Conservation (phyloP, 2,329 filamentous ascomycete species). For the Cordyceps cateniannulata region DNA sequence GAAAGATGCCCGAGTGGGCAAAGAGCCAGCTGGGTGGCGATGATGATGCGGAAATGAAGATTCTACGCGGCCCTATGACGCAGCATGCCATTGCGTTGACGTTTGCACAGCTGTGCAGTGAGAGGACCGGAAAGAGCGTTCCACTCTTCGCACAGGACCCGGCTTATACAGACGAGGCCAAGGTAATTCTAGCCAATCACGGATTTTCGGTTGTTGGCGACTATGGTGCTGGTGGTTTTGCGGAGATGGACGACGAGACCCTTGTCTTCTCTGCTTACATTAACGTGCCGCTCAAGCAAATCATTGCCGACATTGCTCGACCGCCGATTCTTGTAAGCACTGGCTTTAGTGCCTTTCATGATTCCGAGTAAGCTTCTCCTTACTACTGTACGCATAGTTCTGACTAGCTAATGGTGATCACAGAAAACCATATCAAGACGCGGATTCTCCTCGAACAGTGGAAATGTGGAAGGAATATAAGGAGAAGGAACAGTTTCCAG, state of each 20-base stretch:
- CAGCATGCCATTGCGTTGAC: constrained; percentile 2
- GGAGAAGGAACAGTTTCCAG: neutral
- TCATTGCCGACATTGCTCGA: constrained; percentile 17
- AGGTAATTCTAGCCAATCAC: neutral
- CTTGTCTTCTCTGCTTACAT: constrained; percentile 14
- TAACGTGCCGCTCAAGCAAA: constrained; percentile 16
- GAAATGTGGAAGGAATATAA: constrained; percentile 11
- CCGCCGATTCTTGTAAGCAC: constrained; percentile 12
- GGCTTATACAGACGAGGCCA: constrained; percentile 1
- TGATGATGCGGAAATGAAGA: neutral
- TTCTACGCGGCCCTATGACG: neutral
- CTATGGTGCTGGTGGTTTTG: constrained; percentile 13
- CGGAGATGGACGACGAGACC: constrained; percentile 15
- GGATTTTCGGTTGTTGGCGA: constrained; percentile 14
- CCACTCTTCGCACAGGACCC: constrained; percentile 12
- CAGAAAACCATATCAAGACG: constrained; percentile 2
- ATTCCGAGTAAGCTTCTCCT: neutral
- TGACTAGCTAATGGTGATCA: neutral
- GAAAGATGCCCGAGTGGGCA: constrained; percentile 1
- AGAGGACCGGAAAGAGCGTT: neutral
- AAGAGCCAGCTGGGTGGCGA: too few relatives aligned
- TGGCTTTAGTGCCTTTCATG: neutral
- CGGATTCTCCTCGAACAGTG: constrained; percentile 14
- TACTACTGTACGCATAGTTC: too few relatives aligned
- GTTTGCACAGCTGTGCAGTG: neutral